A percentile compares a stretch with the other conserved stretches of the same genome.
Evolutionary conservation across 169 alveolate species (phyloP).

Genomic region (Cryptosporidium muris): DNA sequence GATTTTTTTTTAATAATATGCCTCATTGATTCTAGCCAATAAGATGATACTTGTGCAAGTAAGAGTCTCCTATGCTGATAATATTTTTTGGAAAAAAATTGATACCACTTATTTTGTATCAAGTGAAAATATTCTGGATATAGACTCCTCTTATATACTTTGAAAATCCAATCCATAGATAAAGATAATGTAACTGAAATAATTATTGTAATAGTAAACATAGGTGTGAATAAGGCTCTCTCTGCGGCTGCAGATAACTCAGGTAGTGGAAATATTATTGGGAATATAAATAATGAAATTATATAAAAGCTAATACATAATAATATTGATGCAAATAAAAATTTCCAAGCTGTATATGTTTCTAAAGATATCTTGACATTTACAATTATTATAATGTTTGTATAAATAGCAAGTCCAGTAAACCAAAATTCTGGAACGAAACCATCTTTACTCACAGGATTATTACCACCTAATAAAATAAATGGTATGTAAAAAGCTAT

Average conservation of each 20-base stretch:
- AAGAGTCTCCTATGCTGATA: slow-evolving; percentile 40
- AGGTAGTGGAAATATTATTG: slow-evolving; percentile 44
- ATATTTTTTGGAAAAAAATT: slow-evolving; percentile 48
- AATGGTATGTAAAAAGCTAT: slow-evolving; percentile 31
- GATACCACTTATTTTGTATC: slow-evolving; percentile 46
- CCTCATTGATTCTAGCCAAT: slow-evolving; percentile 66
- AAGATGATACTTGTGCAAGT: slow-evolving; percentile 13
- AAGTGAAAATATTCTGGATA: slow-evolving; percentile 58
- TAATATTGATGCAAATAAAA: slow-evolving; percentile 32
- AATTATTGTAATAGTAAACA: slow-evolving; percentile 48
- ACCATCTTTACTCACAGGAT: slow-evolving; percentile 57
- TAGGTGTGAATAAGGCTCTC: slow-evolving; percentile 56
- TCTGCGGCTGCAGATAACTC: slow-evolving; percentile 45
- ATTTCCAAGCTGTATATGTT: slow-evolving; percentile 56
- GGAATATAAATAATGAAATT: slow-evolving; percentile 32
- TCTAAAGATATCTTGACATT: slow-evolving; percentile 78
- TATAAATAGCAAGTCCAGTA: slow-evolving; percentile 78
- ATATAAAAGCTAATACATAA: slow-evolving; percentile 32
- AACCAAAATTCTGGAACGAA: slow-evolving; percentile 73
- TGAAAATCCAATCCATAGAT: slow-evolving; percentile 57
- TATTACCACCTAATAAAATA: slow-evolving; percentile 50
- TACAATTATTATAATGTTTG: slow-evolving; percentile 79
- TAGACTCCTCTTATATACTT: slow-evolving; percentile 55
- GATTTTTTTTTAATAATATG: slow-evolving; percentile 42
- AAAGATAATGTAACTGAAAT: slow-evolving; percentile 42